Base-by-base conservation (phyloP, 345 rosid species). In the Eucalyptus cloeziana region DNA sequence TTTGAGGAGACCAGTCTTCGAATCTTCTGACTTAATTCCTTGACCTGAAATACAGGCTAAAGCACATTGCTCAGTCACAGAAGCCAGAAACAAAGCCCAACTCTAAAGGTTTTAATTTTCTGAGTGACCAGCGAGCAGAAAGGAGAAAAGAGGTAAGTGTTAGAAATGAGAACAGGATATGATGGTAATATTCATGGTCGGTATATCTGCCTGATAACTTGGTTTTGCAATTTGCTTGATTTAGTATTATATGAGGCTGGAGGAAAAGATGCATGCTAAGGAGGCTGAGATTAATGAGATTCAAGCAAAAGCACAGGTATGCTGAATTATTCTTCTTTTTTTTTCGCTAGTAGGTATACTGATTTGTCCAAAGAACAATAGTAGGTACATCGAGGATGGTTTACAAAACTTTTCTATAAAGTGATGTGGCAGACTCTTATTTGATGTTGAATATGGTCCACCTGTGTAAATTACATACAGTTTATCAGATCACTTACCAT, bases 91-190 rank as follows among this genome's bases (percentile, higher is more conserved):
- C 56, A 83, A 94, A 91, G 93, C 79, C 93, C 86, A 88, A 43
- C 87, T 89, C 93, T 86, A 85, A 91, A 76, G 87, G 86, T 88
- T 96, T 96, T 92, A 92, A 85, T 89, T 95, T 97, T 94, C 95
- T 91, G 89, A 90, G 97, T 88, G 90, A 91, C 76, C 96, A 94
- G 90, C 94, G 98, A 76, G 99, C 98, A 43, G 96, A 93, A 92
- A 94, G 93, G 90, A 93, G 98, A 94, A 97, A 94, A 94, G 96
- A 96, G 97, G 99, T 93, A 93, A 79, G 91, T 80, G 51, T 89
- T 80, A 86, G 62, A 86, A 45, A 86, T 89, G 51, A 62, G 86
- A 8, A 87, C 54, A 3, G 37, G 37, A 10, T 81, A 47, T 24
- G 87, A 4, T 76, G 83, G 83, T 76, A 64, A 64, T 37, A 76